Percentiles rank a stretch among this genome's conserved stretches.
phyloP scores from a whole-genome alignment of 805 yeast genomes.

The Nakazawaea anatomiae region DNA sequence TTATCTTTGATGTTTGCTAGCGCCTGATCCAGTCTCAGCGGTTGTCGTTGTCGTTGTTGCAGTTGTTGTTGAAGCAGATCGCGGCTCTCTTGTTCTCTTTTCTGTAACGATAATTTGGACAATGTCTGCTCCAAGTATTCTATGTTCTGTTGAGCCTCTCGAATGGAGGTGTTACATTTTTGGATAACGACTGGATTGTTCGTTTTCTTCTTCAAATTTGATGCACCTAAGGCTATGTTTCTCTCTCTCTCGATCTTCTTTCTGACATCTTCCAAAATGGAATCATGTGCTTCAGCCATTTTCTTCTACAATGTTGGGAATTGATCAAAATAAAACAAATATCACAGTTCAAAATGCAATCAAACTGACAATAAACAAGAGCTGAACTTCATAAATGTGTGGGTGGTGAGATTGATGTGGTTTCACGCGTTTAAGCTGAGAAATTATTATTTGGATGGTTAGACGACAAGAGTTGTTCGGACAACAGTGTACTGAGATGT shows the following conservation, averaged over 20 bases:
- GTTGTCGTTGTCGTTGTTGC: constrained; percentile 7
- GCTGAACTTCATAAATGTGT: neutral
- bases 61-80: neutral
- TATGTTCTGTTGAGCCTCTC: constrained; percentile 88
- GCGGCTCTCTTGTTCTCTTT: constrained; percentile 4
- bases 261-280: constrained; percentile 59
- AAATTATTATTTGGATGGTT: no score
- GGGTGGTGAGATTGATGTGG: neutral
- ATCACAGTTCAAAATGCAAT: neutral
- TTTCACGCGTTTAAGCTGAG: no score
- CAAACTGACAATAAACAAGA: neutral
- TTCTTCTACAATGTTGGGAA: neutral
- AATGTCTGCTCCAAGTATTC: constrained; percentile 80
- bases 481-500: neutral
- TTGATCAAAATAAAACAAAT: neutral
- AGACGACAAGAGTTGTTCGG: no score
- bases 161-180: constrained; percentile 81
- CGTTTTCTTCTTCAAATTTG: constrained; percentile 72
- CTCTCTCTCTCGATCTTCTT: constrained; percentile 84
- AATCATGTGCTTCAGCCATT: constrained; percentile 22
- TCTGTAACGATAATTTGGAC: constrained; percentile 45
- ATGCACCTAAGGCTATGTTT: constrained; percentile 84
- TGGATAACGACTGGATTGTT: constrained; percentile 79
- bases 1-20: neutral
- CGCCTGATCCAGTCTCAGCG: neutral